Percentiles rank a stretch among this genome's conserved stretches.
Evolutionary conservation across 495 filamentous ascomycete species (phyloP).

Genomic region (Glutinoglossum americanum): DNA sequence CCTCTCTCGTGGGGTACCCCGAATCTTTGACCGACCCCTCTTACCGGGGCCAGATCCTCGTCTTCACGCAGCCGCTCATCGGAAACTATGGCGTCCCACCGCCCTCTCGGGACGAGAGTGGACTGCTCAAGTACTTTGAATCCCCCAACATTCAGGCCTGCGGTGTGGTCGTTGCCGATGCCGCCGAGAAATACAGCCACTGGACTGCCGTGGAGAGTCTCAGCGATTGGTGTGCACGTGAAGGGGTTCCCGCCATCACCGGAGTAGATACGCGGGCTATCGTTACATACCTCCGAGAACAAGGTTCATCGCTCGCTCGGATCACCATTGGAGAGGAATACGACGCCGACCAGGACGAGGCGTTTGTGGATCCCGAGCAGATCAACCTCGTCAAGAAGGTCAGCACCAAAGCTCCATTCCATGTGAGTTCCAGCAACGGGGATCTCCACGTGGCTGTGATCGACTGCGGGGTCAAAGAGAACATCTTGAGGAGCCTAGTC

Average conservation of each 20-base stretch:
- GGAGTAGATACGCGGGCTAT: constrained; percentile 94
- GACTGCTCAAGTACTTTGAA: constrained; percentile 80
- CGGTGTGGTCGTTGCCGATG: constrained; percentile 87
- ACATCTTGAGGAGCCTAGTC: constrained; percentile 87
- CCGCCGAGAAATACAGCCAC: constrained; percentile 82
- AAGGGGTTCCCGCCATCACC: constrained; percentile 88
- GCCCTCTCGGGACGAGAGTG: constrained; percentile 48
- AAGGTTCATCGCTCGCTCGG: constrained; percentile 82
- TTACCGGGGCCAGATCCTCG: constrained; percentile 94
- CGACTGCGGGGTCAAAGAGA: constrained; percentile 98
- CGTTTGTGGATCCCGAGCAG: constrained; percentile 80
- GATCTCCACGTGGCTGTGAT: constrained; percentile 82
- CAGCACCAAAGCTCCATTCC: constrained; percentile 94
- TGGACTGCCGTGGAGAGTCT: constrained; percentile 96
- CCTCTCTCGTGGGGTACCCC: constrained; percentile 81
- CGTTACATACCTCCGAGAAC: constrained; percentile 85
- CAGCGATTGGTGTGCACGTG: constrained; percentile 80
- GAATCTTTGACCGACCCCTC: constrained; percentile 98
- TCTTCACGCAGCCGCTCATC: constrained; percentile 97
- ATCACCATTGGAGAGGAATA: constrained; percentile 97
- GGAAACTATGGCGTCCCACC: constrained; percentile 95
- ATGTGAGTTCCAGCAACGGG: constrained; percentile 57
- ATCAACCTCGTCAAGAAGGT: constrained; percentile 92
- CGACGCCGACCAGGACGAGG: constrained; percentile 94
- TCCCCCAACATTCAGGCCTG: constrained; percentile 91